Conservation (phyloP, 2,329 filamentous ascomycete species). For the Ascochyta viciae-villosae region DNA sequence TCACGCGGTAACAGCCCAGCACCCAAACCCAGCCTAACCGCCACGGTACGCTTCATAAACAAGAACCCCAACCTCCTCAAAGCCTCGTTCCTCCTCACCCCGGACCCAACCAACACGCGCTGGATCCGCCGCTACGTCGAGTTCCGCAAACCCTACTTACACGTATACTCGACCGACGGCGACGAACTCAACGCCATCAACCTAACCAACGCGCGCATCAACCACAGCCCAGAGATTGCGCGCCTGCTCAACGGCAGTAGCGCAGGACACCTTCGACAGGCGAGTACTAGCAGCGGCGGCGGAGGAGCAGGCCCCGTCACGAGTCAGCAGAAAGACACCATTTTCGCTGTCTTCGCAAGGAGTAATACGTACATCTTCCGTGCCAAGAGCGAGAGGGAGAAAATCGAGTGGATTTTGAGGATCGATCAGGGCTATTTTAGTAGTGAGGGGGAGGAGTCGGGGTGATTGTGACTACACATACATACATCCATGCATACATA, state of each 20-base stretch:
- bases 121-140: slow-evolving; percentile 96
- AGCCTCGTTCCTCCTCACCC: slow-evolving; percentile 85
- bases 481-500: too few relatives aligned
- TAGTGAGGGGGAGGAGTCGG: slow-evolving; percentile 29
- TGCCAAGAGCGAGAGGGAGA: slow-evolving; percentile 85
- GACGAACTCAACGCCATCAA: slow-evolving; percentile 92
- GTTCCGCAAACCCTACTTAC: slow-evolving; percentile 86
- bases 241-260: slow-evolving; percentile 69
- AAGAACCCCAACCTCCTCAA: slow-evolving; percentile 80
- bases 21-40: slow-evolving; percentile 69
- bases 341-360: slow-evolving; percentile 93
- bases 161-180: slow-evolving; percentile 85
- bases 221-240: slow-evolving; percentile 88
- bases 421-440: slow-evolving; percentile 82
- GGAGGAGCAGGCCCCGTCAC: not conserved
- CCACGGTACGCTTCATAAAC: slow-evolving; percentile 76
- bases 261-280: slow-evolving; percentile 10
- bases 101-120: slow-evolving; percentile 78
- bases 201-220: slow-evolving; percentile 86
- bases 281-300: not conserved
- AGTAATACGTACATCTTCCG: slow-evolving; percentile 97
- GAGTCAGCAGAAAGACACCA: slow-evolving; percentile 60
- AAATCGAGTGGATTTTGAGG: slow-evolving; percentile 95
- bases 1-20: slow-evolving; percentile 41
- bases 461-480: not conserved